These are phyloP conservation scores for Gentiana straminea DNA, from an alignment of 257 asterid genomes.

Conservation along the genomic window DNA sequence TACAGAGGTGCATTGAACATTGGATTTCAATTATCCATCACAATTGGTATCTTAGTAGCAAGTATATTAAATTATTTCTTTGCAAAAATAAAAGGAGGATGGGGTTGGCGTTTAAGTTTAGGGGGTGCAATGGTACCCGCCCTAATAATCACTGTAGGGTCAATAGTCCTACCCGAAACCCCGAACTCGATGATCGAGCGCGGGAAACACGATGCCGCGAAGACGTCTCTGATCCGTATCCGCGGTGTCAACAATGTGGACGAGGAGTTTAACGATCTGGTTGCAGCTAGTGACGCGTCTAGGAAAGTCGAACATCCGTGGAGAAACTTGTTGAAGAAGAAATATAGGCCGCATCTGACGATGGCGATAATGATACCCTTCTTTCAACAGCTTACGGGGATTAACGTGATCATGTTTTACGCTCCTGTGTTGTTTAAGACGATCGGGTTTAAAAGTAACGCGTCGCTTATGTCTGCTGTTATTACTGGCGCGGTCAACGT, in stretches of 20 bases:
- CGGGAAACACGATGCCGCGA: constrained; percentile 23
- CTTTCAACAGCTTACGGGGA: constrained; percentile 52
- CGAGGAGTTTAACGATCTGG: constrained; percentile 39
- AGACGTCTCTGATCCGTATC: constrained; percentile 19
- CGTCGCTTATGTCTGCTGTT: constrained; percentile 44
- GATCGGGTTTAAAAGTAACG: constrained; percentile 41
- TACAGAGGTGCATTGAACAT: constrained; percentile 48
- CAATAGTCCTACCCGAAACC: constrained; percentile 46
- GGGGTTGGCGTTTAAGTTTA: constrained; percentile 64
- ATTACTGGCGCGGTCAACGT: constrained; percentile 54
- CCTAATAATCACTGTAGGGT: constrained; percentile 20
- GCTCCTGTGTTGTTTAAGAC: constrained; percentile 51
- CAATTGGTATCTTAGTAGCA: constrained; percentile 36
- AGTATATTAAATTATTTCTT: constrained; percentile 35
- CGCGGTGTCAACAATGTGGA: constrained; percentile 41
- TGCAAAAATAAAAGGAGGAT: constrained; percentile 35
- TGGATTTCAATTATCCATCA: constrained; percentile 32
- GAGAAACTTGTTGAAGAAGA: constrained; percentile 13
- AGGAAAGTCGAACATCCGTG: constrained; percentile 26
- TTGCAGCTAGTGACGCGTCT: constrained; percentile 28
- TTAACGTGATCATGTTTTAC: constrained; percentile 49
- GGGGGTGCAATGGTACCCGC: constrained; percentile 32
- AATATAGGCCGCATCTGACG: constrained; percentile 44
- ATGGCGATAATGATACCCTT: constrained; percentile 53
- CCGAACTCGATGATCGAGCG: constrained; percentile 45